A percentile compares a stretch with the other conserved stretches of the same genome.
Evolutionary conservation across 139 green algal genomes (phyloP).

Genomic region (Spirogloea muscicola): DNA sequence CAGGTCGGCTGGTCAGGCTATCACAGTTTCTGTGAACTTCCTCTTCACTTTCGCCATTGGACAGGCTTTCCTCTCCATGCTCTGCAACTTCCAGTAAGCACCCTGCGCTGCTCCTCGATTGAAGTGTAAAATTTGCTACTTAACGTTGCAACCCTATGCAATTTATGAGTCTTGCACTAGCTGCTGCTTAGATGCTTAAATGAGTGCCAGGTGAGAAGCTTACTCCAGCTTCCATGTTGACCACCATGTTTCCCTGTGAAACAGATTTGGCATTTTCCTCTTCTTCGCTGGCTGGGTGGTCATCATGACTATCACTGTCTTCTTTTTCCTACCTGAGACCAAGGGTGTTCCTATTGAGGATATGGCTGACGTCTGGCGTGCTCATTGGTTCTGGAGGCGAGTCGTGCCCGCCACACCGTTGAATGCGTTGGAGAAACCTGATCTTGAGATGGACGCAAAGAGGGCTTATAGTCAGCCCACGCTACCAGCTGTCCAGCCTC

Average conservation of each 20-base stretch:
- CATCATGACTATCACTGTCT: slow-evolving; percentile 63
- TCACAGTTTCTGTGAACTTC: slow-evolving; percentile 39
- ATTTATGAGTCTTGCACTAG: neutral
- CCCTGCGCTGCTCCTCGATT: too few relatives aligned
- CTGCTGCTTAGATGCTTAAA: neutral
- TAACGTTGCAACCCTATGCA: too few relatives aligned
- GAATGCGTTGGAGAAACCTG: too few relatives aligned
- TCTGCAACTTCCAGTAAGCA: slow-evolving; percentile 24
- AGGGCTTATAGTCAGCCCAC: too few relatives aligned
- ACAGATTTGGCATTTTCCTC: slow-evolving; percentile 63
- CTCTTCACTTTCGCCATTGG: slow-evolving; percentile 42
- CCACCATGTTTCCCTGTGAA: neutral
- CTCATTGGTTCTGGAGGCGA: too few relatives aligned
- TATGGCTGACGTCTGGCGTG: too few relatives aligned
- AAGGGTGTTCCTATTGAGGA: slow-evolving; percentile 63
- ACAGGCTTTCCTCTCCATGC: slow-evolving; percentile 44
- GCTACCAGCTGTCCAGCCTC: too few relatives aligned
- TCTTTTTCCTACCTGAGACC: slow-evolving; percentile 66
- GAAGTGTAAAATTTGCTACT: neutral
- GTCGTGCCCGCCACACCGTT: too few relatives aligned
- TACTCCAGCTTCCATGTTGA: neutral
- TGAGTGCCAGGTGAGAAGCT: too few relatives aligned
- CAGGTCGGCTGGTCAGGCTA: slow-evolving; percentile 28
- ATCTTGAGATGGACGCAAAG: too few relatives aligned
- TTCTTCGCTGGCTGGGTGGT: slow-evolving; percentile 65